Percentiles rank a stretch among this genome's conserved stretches.
Evolutionary conservation across 2,329 filamentous ascomycete species (phyloP).

Genomic region (Sclerotiophoma versabilis): DNA sequence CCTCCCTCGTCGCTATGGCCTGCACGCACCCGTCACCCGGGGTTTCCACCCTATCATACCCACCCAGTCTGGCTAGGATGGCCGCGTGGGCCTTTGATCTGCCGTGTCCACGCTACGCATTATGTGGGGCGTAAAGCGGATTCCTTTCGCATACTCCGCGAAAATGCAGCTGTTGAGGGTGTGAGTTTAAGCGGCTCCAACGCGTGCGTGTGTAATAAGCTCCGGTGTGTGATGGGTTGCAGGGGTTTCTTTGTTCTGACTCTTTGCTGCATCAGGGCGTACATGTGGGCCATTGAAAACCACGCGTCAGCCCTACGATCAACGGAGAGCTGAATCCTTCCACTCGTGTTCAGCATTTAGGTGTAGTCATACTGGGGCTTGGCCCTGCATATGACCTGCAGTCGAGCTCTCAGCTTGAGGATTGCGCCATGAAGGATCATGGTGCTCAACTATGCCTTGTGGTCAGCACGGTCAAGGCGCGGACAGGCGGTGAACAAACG

Average conservation of each 20-base stretch:
- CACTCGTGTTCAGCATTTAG: not conserved
- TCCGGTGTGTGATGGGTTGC: conserved; percentile 1
- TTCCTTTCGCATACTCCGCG: conserved; percentile 6
- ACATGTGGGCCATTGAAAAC: not conserved
- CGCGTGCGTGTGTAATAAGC: not conserved
- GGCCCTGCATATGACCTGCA: conserved; percentile 10
- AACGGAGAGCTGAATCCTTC: conserved; percentile 5
- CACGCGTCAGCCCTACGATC: conserved; percentile 18
- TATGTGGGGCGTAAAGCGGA: conserved; percentile 1
- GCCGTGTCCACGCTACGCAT: conserved; percentile 5
- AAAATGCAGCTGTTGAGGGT: conserved; percentile 1
- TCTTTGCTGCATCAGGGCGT: conserved; percentile 5
- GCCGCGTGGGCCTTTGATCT: conserved; percentile 15
- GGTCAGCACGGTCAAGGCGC: conserved; percentile 15
- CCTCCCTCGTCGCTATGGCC: not conserved
- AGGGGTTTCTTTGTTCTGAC: conserved; percentile 18
- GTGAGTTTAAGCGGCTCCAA: no score
- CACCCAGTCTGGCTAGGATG: not conserved
- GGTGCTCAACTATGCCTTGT: not conserved
- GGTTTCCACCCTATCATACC: conserved; percentile 1
- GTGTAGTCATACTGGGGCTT: conserved; percentile 1
- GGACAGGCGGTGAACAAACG: conserved; percentile 9
- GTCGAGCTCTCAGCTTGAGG: not conserved
- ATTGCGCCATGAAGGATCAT: conserved; percentile 6
- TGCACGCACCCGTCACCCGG: conserved; percentile 9